phyloP scores from a whole-genome alignment of 2,329 filamentous ascomycete species.

The Helotiales sp. region DNA sequence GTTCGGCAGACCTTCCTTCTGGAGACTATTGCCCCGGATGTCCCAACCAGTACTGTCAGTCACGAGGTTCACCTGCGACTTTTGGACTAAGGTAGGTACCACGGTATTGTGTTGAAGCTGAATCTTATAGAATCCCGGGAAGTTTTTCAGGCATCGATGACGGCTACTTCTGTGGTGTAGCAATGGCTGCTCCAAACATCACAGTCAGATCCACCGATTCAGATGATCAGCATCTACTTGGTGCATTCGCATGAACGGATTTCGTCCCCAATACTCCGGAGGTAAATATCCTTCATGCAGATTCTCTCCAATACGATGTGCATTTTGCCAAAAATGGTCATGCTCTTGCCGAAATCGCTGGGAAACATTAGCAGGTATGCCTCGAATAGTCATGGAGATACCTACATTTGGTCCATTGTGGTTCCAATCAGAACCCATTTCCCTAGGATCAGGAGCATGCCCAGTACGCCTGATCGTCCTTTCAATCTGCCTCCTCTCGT shows the following conservation, averaged over 20 bases:
- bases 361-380: background rate
- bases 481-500: constrained; percentile 22
- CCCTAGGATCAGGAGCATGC: constrained; percentile 15
- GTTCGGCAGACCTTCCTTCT: constrained; percentile 16
- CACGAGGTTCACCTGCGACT: background rate
- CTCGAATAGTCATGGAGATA: background rate
- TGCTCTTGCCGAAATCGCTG: constrained; percentile 31
- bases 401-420: constrained; percentile 29
- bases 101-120: no score
- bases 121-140: no score
- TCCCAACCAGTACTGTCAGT: background rate
- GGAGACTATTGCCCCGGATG: background rate
- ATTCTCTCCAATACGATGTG: constrained; percentile 30
- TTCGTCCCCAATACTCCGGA: background rate
- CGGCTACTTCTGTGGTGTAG: no score
- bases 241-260: constrained; percentile 17
- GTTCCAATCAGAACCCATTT: constrained; percentile 31
- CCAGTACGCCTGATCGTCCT: background rate
- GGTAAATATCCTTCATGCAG: background rate
- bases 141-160: no score
- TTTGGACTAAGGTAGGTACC: no score
- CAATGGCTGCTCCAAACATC: no score
- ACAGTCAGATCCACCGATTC: constrained; percentile 10
- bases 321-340: constrained; percentile 32
- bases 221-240: constrained; percentile 17